These are phyloP conservation scores for Neonectria coccinea DNA, from an alignment of 2,329 filamentous ascomycete genomes.

Conservation along the genomic window DNA sequence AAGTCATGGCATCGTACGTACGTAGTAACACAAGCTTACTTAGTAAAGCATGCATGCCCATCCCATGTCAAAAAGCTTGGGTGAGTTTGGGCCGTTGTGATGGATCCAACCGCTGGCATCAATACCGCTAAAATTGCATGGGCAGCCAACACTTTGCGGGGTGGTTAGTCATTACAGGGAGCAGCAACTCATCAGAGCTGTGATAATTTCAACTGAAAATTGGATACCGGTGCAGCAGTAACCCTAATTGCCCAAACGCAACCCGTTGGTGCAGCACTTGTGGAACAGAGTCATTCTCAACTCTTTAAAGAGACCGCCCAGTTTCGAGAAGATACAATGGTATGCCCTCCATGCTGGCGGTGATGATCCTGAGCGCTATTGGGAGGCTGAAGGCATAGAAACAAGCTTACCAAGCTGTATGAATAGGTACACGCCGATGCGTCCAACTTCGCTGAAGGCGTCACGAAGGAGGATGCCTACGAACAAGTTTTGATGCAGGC, in stretches of 20 bases:
- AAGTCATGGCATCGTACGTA: not conserved
- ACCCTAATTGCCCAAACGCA: not conserved
- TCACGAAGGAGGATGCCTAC: conserved; percentile 80
- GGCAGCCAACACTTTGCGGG: conserved; percentile 33
- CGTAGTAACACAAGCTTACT: not conserved
- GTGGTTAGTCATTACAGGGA: conserved; percentile 11
- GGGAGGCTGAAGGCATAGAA: not conserved
- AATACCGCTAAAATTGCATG: conserved; percentile 44
- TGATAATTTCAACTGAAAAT: conserved; percentile 10
- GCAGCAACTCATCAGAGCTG: not conserved
- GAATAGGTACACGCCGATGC: conserved; percentile 80
- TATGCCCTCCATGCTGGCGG: conserved; percentile 1
- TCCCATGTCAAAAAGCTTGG: conserved; percentile 1
- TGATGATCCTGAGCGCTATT: not conserved
- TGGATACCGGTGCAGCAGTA: not conserved
- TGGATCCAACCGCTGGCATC: conserved; percentile 30
- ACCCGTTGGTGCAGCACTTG: not conserved
- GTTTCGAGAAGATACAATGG: conserved; percentile 31
- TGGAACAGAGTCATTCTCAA: not conserved
- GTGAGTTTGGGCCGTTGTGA: not conserved
- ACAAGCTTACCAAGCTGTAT: conserved; percentile 15
- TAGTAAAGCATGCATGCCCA: not conserved
- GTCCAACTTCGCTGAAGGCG: conserved; percentile 74
- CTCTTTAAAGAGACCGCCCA: not conserved
- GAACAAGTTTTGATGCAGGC: conserved; percentile 79